A percentile compares a stretch with the other conserved stretches of the same genome.
Evolutionary conservation across 306 rosid species (phyloP).

Genomic region (Herpetospermum pedunculosum): DNA sequence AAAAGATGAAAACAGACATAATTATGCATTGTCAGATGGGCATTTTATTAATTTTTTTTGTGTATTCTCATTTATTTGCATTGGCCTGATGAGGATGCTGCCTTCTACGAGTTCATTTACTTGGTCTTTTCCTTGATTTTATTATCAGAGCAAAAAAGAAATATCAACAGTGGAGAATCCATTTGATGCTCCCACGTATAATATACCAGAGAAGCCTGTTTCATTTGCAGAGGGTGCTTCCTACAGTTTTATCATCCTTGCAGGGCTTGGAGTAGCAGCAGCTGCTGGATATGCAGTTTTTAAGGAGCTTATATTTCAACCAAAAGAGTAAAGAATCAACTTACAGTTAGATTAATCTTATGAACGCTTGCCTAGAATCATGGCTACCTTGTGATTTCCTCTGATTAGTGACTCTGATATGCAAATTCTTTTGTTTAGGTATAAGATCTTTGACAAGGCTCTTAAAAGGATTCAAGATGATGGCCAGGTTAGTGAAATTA

Average conservation of each 20-base stretch:
- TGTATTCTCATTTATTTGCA: not conserved
- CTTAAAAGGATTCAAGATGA: conserved; percentile 87
- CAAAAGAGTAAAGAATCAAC: conserved; percentile 61
- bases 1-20: not conserved
- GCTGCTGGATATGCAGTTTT: conserved; percentile 91
- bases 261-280: conserved; percentile 72
- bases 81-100: not conserved
- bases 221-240: conserved; percentile 82
- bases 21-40: not conserved
- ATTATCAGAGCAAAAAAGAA: conserved; percentile 63
- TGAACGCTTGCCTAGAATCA: not conserved
- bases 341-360: not conserved
- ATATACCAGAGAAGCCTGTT: conserved; percentile 88
- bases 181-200: conserved; percentile 74
- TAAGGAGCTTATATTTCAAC: conserved; percentile 88
- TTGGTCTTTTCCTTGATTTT: conserved; percentile 5
- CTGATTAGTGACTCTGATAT: not conserved
- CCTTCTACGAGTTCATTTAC: not conserved
- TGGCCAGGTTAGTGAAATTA: conserved; percentile 43
- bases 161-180: conserved; percentile 73
- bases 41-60: not conserved
- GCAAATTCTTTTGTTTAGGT: conserved; percentile 31
- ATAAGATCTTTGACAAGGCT: conserved; percentile 66
- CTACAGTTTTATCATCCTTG: conserved; percentile 66
- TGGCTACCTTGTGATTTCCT: not conserved